A percentile compares a stretch with the other conserved stretches of the same genome.
Evolutionary conservation across 139 green algal genomes (phyloP).

Genomic region (Chlamydomonas incerta): DNA sequence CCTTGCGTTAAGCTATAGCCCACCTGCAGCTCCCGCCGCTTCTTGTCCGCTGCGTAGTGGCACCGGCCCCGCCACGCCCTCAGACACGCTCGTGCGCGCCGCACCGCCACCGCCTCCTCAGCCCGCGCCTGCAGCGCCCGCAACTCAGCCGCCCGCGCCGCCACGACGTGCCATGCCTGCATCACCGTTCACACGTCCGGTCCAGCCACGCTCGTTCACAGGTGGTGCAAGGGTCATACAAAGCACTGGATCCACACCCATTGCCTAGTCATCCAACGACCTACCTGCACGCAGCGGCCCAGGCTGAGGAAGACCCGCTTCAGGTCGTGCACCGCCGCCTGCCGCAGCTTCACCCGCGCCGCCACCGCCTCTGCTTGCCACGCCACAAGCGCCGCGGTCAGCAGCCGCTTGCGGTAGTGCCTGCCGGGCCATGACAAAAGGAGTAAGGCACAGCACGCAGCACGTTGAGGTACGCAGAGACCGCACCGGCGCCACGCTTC

Average conservation of each 20-base stretch:
- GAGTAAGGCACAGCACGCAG: too few relatives aligned
- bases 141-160: neutral
- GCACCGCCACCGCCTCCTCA: neutral
- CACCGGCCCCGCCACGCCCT: conserved; percentile 22
- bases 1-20: too few relatives aligned
- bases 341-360: neutral
- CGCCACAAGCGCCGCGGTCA: conserved; percentile 23
- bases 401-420: conserved; percentile 32
- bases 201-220: too few relatives aligned
- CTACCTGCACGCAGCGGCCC: conserved; percentile 39
- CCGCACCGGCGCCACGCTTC: too few relatives aligned
- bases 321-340: conserved; percentile 27
- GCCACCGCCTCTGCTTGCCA: conserved; percentile 8
- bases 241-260: too few relatives aligned
- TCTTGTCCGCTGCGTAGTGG: conserved; percentile 27
- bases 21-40: conserved; percentile 26
- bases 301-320: conserved; percentile 28
- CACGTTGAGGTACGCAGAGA: too few relatives aligned
- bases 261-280: neutral
- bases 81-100: neutral
- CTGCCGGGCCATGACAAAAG: neutral
- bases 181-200: too few relatives aligned
- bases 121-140: neutral
- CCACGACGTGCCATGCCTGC: conserved; percentile 15
- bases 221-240: too few relatives aligned